A percentile compares a stretch with the other conserved stretches of the same genome.
These are phyloP conservation scores for Ophiocytium majus DNA, from an alignment of 352 stramenopile genomes.

Conservation along the genomic window DNA sequence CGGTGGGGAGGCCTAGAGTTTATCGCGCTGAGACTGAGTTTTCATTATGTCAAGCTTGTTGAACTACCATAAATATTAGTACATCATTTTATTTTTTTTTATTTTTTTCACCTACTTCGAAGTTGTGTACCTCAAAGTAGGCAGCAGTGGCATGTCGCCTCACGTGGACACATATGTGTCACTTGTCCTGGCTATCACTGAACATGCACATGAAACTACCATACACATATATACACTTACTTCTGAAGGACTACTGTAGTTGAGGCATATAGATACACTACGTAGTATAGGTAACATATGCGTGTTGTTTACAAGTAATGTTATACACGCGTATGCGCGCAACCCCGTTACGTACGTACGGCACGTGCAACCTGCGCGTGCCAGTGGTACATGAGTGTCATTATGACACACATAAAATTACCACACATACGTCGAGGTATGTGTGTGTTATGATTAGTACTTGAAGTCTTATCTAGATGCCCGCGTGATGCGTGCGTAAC, in stretches of 20 bases:
- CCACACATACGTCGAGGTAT: not conserved
- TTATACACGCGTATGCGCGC: too few species aligned
- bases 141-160: not conserved
- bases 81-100: not conserved
- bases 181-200: not conserved
- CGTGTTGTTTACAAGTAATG: too few species aligned
- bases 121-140: not conserved
- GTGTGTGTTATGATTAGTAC: constrained; percentile 38
- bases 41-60: not conserved
- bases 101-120: constrained; percentile 3
- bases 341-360: too few species aligned
- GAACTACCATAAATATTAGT: not conserved
- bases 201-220: not conserved
- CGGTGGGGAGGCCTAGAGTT: not conserved
- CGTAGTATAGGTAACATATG: not conserved
- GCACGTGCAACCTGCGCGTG: too few species aligned
- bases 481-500: constrained; percentile 59
- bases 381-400: too few species aligned
- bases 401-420: not conserved
- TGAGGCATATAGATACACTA: not conserved
- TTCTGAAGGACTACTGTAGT: not conserved
- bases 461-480: constrained; percentile 58
- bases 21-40: not conserved
- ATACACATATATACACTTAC: not conserved
- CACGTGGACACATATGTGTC: not conserved